Percentiles rank a stretch among this genome's conserved stretches.
Conservation (phyloP, 2,329 filamentous ascomycete species). For the Eurotiales sp. region DNA sequence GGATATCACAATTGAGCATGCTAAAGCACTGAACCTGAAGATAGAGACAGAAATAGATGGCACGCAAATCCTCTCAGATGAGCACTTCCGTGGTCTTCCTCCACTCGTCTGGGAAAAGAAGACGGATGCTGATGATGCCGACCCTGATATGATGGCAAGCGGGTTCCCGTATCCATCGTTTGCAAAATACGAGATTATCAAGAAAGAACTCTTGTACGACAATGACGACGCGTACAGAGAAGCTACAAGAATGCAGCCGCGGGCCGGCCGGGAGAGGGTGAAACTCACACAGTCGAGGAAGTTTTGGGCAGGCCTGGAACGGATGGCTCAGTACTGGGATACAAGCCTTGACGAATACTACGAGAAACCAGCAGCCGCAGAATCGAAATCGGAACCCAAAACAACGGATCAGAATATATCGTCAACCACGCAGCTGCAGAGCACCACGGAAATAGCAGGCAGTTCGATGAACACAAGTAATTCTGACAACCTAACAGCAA, state of each 20-base stretch:
- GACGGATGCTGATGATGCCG: conserved; percentile 10
- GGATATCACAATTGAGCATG: conserved; percentile 37
- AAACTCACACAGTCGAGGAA: conserved; percentile 55
- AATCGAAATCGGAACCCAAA: neutral
- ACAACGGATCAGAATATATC: neutral
- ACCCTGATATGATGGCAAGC: conserved; percentile 43
- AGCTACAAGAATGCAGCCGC: conserved; percentile 46
- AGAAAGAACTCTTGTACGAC: conserved; percentile 50
- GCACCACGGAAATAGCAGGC: neutral
- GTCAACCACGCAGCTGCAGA: neutral
- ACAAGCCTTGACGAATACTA: conserved; percentile 55
- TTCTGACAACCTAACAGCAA: neutral
- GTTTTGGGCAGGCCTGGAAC: conserved; percentile 58
- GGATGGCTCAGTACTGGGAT: conserved; percentile 62
- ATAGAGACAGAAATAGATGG: conserved; percentile 35
- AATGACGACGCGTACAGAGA: conserved; percentile 58
- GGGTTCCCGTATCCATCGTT: conserved; percentile 46
- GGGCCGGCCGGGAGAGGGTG: conserved; percentile 44
- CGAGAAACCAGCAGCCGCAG: conserved; percentile 29
- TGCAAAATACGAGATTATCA: conserved; percentile 47
- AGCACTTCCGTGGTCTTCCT: conserved; percentile 32
- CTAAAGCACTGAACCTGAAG: conserved; percentile 40
- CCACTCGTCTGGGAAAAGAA: conserved; percentile 37
- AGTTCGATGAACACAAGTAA: conserved; percentile 10
- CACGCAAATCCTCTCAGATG: conserved; percentile 33